Percentiles rank a stretch among this genome's conserved stretches.
phyloP scores from a whole-genome alignment of 2,329 filamentous ascomycete species.

The Aspergillus pseudonomiae region DNA sequence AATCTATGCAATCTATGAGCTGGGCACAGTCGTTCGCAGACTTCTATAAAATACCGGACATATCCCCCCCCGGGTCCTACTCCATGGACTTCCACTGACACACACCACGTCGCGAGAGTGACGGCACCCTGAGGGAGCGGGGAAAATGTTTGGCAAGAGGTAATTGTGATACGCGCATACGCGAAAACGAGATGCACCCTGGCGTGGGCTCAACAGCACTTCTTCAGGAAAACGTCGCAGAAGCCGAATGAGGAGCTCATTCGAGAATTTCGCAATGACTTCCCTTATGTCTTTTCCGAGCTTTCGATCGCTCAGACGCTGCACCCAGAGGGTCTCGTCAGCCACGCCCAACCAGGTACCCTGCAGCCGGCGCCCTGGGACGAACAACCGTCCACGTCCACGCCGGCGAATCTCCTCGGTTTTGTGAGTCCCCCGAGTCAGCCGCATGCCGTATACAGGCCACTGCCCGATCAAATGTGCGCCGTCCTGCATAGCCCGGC shows the following conservation, averaged over 20 bases:
- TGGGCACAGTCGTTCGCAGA: no score
- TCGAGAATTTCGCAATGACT: neutral
- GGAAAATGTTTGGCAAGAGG: neutral
- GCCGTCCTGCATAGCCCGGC: conserved; percentile 10
- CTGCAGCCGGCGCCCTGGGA: no score
- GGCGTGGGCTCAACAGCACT: no score
- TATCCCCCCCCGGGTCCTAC: no score
- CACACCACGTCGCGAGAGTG: no score
- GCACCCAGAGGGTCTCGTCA: no score
- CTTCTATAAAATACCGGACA: no score
- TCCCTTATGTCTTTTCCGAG: neutral
- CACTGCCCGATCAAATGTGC: conserved; percentile 6
- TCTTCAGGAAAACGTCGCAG: neutral
- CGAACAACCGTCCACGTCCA: neutral
- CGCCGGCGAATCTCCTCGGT: neutral
- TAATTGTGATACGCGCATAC: neutral
- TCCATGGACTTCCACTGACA: no score
- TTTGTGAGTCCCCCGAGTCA: neutral
- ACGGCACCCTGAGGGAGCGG: neutral
- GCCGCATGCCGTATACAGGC: neutral
- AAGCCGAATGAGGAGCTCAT: neutral
- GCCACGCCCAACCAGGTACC: no score
- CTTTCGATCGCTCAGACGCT: neutral
- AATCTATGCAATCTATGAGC: no score
- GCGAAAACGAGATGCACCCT: no score